Base-by-base conservation (phyloP, 2,329 filamentous ascomycete genomes). In the Penicillium fuscoglaucum region DNA sequence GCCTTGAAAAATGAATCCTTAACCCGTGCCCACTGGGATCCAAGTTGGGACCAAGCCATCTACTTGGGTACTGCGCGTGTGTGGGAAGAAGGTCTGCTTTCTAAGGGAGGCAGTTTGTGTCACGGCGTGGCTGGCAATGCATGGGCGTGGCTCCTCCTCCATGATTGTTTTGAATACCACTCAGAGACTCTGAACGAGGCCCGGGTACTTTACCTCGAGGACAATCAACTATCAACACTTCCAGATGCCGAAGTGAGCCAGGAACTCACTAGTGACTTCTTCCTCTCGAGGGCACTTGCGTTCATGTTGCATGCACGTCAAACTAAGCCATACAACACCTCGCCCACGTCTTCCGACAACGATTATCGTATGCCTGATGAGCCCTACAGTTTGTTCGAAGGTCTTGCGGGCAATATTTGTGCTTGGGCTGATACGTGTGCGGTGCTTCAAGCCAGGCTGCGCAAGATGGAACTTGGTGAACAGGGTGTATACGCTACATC, bases 71-170 rank as follows among this genome's bases (percentile, higher is more conserved):
- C 68, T 37, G 64, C 75, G 39, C 66, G 67, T n/a, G 66, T 77
- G 5, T 78, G 76, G 76, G 66, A 76, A 52, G 70, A 78, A 65
- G 76, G 76, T 0, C 58, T 79, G 3, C 64, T 79, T 3, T 75
- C 70, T 10, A 79, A 78, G 57, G 76, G 76, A 10, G 75, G 74
- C 0, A 70, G 75, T 26, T 41, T 78, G 6, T 79, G 76, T 49
- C 76, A 78, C 51, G 76, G 76, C 0, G 71, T 77, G 33, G 63
- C 75, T 2, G 76, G 76, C 12, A 79, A 78, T 58, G 74, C 72
- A 31, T 78, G 74, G 74, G 66, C 76, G 12, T 61, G 75, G 52
- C 62, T 78, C 0, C 57, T 73, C 24, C 62, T 78, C 6, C 71
- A 77, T 56, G 68, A 76, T 51, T 59, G 58, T n/a, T 74, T 72